Conservation (phyloP, 2,329 filamentous ascomycete species). For the Alternaria metachromatica region DNA sequence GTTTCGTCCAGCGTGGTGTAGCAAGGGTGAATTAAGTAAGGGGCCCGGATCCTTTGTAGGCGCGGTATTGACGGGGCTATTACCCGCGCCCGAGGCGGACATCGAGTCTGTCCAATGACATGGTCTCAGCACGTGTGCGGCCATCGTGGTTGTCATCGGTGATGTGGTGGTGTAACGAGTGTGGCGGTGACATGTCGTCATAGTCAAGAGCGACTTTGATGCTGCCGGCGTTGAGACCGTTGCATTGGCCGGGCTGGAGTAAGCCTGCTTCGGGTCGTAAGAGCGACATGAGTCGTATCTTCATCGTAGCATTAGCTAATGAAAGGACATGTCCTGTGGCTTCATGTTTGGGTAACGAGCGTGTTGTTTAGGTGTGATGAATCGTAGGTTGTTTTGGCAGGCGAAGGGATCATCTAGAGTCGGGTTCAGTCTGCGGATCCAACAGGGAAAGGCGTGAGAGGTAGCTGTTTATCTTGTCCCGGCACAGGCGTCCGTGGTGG, state of each 20-base stretch:
- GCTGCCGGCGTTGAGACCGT: background rate
- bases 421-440: background rate
- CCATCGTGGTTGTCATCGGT: background rate
- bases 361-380: background rate
- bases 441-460: slow-evolving; percentile 42
- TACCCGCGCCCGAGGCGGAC: background rate
- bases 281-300: background rate
- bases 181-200: background rate
- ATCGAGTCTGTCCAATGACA: background rate
- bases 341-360: background rate
- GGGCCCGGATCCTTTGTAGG: background rate
- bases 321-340: background rate
- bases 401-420: background rate
- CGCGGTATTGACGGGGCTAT: background rate
- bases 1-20: background rate
- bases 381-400: background rate
- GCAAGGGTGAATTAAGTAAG: background rate
- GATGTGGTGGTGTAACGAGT: background rate
- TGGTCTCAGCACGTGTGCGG: background rate
- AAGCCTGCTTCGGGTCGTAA: background rate
- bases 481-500: slow-evolving; percentile 15
- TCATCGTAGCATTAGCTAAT: background rate
- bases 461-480: slow-evolving; percentile 33
- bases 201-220: background rate
- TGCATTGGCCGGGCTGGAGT: background rate